Evolutionary conservation across 345 rosid genomes (phyloP).

Genomic region (Euclidium syriacum): DNA sequence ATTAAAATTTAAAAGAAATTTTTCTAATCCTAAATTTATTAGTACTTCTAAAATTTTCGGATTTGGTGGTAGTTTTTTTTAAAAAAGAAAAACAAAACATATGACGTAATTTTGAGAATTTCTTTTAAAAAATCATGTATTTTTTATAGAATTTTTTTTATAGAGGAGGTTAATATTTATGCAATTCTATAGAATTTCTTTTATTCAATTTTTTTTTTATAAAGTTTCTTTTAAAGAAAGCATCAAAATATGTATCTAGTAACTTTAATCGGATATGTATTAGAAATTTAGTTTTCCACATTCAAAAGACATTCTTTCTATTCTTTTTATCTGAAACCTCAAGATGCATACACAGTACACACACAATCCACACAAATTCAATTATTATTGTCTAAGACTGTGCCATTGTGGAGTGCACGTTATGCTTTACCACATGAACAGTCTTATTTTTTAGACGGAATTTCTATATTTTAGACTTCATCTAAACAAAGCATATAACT

Average conservation of each 20-base stretch:
- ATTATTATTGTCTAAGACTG: background rate
- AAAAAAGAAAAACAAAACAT: background rate
- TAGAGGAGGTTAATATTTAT: background rate
- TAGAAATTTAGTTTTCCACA: background rate
- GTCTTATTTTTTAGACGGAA: background rate
- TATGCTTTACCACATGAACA: background rate
- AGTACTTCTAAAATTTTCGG: background rate
- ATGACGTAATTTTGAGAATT: background rate
- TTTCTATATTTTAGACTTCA: background rate
- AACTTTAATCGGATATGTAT: background rate
- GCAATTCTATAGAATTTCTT: background rate
- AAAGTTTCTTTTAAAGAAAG: background rate
- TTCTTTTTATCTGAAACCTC: background rate
- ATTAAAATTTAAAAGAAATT: no score
- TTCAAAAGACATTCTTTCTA: background rate
- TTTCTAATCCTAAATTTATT: no score
- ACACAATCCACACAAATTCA: background rate
- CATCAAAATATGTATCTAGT: background rate
- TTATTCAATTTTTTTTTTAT: no score
- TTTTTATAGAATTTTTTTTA: background rate
- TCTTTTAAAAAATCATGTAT: background rate
- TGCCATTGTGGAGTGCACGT: conserved; percentile 21
- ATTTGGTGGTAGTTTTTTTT: background rate
- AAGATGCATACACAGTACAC: background rate
- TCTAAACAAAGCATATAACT: background rate